Evolutionary conservation across 176 grass and related monocot species (phyloP).

Genomic region (Rhynchospora tenuis): DNA sequence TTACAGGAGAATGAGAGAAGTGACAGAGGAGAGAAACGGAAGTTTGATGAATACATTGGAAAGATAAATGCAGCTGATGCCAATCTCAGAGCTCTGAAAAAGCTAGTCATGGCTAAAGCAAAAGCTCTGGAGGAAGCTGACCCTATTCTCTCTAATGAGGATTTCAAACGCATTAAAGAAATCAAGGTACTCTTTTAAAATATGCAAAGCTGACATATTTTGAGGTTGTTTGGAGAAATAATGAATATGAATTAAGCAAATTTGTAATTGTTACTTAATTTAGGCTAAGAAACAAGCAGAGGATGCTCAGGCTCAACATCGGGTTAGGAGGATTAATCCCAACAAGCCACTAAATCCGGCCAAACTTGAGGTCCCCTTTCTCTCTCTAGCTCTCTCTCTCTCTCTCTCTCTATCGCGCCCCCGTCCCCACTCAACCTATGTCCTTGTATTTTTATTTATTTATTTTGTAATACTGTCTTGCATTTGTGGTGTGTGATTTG

Average conservation of each 20-base stretch:
- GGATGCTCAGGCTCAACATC: conserved; percentile 54
- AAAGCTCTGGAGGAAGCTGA: conserved; percentile 44
- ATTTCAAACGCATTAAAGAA: conserved; percentile 84
- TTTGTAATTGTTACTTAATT: conserved; percentile 8
- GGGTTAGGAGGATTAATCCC: conserved; percentile 38
- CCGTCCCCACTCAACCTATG: background rate
- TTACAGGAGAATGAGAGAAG: conserved; percentile 34
- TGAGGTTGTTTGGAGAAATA: background rate
- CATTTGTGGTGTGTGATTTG: background rate
- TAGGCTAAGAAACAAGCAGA: conserved; percentile 73
- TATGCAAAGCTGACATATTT: background rate
- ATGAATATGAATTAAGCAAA: conserved; percentile 4
- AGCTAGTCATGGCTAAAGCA: conserved; percentile 43
- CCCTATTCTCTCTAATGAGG: conserved; percentile 83
- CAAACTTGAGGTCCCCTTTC: conserved; percentile 42
- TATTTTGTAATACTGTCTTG: background rate
- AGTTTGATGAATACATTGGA: conserved; percentile 54
- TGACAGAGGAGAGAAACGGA: conserved; percentile 54
- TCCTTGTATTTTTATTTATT: background rate
- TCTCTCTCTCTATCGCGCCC: background rate
- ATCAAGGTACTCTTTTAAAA: conserved; percentile 49
- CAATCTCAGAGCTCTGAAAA: conserved; percentile 81
- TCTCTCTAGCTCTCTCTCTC: background rate
- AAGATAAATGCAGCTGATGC: conserved; percentile 62
- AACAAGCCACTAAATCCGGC: conserved; percentile 68